Evolutionary conservation across 2,329 filamentous ascomycete genomes (phyloP).

Genomic region (Pseudocercospora vitis): DNA sequence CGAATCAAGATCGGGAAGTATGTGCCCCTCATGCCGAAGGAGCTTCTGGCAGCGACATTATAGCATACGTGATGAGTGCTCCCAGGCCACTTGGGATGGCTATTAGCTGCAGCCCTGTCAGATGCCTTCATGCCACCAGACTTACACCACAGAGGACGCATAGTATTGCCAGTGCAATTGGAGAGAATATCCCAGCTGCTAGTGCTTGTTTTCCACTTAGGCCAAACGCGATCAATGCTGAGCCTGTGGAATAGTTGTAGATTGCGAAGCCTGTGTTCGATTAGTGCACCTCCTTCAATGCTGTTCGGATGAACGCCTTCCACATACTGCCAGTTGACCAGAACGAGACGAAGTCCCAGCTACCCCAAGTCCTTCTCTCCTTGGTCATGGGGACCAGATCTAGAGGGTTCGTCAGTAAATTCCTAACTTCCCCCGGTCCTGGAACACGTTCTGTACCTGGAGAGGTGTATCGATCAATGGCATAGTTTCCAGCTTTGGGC

Average conservation of each 20-base stretch:
- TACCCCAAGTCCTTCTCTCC: conserved; percentile 11
- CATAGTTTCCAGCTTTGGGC: conserved; percentile 15
- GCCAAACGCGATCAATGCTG: conserved; percentile 21
- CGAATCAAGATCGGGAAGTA: conserved; percentile 19
- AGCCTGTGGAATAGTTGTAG: conserved; percentile 24
- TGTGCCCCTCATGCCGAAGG: conserved; percentile 18
- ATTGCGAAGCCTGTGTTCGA: conserved; percentile 18
- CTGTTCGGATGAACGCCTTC: not conserved
- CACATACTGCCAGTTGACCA: conserved; percentile 18
- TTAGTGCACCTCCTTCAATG: not conserved
- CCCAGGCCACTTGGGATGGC: conserved; percentile 13
- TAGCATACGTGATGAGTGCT: conserved; percentile 18
- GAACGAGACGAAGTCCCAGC: conserved; percentile 12
- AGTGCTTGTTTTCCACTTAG: conserved; percentile 23
- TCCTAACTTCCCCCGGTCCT: not conserved
- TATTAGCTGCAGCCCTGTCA: too few species aligned
- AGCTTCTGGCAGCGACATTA: conserved; percentile 16
- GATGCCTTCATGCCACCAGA: too few species aligned
- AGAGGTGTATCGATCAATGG: conserved; percentile 19
- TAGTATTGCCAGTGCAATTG: conserved; percentile 17
- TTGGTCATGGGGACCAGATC: conserved; percentile 11
- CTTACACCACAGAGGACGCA: conserved; percentile 21
- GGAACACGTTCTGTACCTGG: conserved; percentile 14
- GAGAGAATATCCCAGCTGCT: conserved; percentile 23
- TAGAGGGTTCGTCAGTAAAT: not conserved